phyloP scores from a whole-genome alignment of 306 rosid species.

The Dalbergia cultrata region DNA sequence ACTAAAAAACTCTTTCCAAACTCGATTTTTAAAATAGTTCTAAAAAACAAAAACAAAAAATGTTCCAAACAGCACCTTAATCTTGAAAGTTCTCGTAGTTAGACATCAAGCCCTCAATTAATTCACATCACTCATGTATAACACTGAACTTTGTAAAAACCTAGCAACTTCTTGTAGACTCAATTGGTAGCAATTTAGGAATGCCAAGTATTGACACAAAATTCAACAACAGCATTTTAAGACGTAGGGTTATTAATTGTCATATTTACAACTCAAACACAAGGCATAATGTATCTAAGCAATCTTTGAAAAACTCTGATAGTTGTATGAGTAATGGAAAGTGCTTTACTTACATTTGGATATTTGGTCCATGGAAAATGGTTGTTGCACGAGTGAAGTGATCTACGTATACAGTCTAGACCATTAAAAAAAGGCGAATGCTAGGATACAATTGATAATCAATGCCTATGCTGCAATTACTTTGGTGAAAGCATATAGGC shows the following conservation, averaged over 20 bases:
- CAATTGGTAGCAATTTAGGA: not conserved
- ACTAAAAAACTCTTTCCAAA: too few species aligned
- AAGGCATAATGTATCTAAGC: too few species aligned
- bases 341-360: too few species aligned
- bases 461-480: too few species aligned
- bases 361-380: too few species aligned
- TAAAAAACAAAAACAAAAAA: too few species aligned
- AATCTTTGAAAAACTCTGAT: too few species aligned
- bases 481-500: too few species aligned
- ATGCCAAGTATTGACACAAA: not conserved
- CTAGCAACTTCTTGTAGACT: not conserved
- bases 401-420: not conserved
- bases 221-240: not conserved
- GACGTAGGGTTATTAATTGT: not conserved
- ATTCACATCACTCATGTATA: not conserved
- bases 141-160: not conserved
- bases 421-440: not conserved
- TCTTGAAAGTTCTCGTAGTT: not conserved
- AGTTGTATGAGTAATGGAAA: too few species aligned
- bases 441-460: too few species aligned
- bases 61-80: too few species aligned
- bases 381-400: not conserved
- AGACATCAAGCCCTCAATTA: not conserved
- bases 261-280: not conserved
- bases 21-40: too few species aligned